phyloP scores from a whole-genome alignment of 2,329 filamentous ascomycete genomes.

The Microsporum ferrugineum region DNA sequence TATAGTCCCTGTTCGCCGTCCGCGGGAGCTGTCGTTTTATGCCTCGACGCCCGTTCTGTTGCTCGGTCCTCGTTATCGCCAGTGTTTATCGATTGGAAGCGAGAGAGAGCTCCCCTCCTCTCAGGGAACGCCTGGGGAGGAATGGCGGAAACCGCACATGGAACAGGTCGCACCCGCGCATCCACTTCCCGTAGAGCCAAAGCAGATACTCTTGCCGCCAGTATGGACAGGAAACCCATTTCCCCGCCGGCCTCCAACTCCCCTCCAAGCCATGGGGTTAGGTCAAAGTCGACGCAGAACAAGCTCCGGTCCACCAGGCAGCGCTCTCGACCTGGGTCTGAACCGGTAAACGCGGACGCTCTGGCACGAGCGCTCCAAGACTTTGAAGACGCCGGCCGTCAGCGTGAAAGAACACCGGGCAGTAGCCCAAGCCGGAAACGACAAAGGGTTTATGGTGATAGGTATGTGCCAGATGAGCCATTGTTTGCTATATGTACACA shows the following conservation, averaged over 20 bases:
- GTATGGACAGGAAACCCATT: conserved; percentile 20
- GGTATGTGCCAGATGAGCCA: conserved; percentile 33
- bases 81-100: neutral
- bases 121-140: neutral
- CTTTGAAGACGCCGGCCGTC: conserved; percentile 48
- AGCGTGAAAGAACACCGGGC: conserved; percentile 50
- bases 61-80: neutral
- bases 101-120: neutral
- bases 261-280: conserved; percentile 44
- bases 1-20: neutral
- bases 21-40: neutral
- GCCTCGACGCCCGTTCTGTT: neutral
- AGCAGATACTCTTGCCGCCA: neutral
- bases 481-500: neutral
- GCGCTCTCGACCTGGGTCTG: conserved; percentile 29
- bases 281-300: conserved; percentile 15
- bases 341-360: conserved; percentile 48
- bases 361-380: conserved; percentile 51
- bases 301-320: conserved; percentile 17
- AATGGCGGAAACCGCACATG: neutral
- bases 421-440: conserved; percentile 58
- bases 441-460: conserved; percentile 53
- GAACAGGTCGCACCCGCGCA: neutral
- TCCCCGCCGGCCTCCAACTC: conserved; percentile 50
- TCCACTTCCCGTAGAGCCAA: neutral